phyloP scores from a whole-genome alignment of 306 rosid species.

The Abrus precatorius region DNA sequence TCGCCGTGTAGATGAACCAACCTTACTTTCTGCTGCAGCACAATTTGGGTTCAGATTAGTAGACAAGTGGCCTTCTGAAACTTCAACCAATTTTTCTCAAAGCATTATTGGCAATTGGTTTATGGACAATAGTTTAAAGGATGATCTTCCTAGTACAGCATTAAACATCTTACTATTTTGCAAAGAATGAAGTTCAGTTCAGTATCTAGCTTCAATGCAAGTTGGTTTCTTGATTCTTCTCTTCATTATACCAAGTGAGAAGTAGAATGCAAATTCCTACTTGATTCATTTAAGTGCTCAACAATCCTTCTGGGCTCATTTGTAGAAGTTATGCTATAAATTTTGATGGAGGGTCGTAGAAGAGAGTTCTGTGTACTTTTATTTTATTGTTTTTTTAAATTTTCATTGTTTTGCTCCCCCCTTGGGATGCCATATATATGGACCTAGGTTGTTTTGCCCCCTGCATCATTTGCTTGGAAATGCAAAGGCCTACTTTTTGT shows the following conservation, averaged over 20 bases:
- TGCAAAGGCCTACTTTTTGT: slow-evolving; percentile 29
- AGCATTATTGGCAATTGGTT: slow-evolving; percentile 72
- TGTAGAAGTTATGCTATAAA: not conserved
- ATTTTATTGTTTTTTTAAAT: not conserved
- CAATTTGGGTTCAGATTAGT: slow-evolving; percentile 71
- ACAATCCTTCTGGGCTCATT: slow-evolving; percentile 16
- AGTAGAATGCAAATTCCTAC: slow-evolving; percentile 10
- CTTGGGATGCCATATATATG: slow-evolving; percentile 3
- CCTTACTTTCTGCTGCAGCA: slow-evolving; percentile 73
- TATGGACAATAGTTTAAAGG: slow-evolving; percentile 52
- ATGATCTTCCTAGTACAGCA: slow-evolving; percentile 66
- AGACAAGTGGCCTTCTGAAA: slow-evolving; percentile 71
- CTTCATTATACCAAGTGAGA: slow-evolving; percentile 35
- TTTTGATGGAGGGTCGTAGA: not conserved
- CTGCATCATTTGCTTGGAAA: slow-evolving; percentile 21
- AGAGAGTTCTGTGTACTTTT: not conserved
- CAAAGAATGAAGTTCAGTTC: slow-evolving; percentile 47
- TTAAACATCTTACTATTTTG: slow-evolving; percentile 74
- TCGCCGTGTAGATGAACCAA: slow-evolving; percentile 80
- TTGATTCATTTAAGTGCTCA: slow-evolving; percentile 38
- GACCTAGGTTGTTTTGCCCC: not conserved
- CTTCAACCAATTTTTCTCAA: slow-evolving; percentile 43
- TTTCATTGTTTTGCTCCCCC: not conserved
- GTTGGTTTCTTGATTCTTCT: slow-evolving; percentile 48
- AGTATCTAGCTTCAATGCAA: slow-evolving; percentile 26